phyloP scores from a whole-genome alignment of 2,329 filamentous ascomycete genomes.

The Blumeriella jaapii region DNA sequence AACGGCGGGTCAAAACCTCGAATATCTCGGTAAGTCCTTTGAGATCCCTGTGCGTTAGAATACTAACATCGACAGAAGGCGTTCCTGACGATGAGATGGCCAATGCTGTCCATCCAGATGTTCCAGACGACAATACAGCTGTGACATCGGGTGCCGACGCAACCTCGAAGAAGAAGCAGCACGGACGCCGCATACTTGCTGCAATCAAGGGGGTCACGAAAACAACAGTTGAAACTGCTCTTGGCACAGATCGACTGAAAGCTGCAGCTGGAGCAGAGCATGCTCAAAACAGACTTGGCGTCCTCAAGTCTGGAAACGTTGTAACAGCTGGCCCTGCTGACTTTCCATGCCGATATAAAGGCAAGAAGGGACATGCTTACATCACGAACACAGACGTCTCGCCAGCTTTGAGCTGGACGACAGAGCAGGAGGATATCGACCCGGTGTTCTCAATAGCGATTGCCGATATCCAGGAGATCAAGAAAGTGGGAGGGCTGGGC shows the following conservation, averaged over 20 bases:
- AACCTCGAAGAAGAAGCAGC: constrained; percentile 20
- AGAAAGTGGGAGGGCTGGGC: constrained; percentile 69
- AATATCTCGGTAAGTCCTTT: constrained; percentile 37
- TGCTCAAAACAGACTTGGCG: constrained; percentile 61
- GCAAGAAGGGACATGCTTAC: constrained; percentile 61
- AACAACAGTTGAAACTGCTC: constrained; percentile 58
- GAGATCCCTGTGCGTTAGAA: constrained; percentile 16
- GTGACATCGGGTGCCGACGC: constrained; percentile 12
- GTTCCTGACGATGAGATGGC: constrained; percentile 23
- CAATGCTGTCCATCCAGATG: constrained; percentile 28
- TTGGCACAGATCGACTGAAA: constrained; percentile 55
- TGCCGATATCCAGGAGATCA: constrained; percentile 58
- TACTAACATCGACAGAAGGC: constrained; percentile 18
- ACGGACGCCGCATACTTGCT: constrained; percentile 32
- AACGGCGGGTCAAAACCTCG: constrained; percentile 40
- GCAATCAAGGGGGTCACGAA: constrained; percentile 53
- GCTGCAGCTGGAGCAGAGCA: constrained; percentile 48
- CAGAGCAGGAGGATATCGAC: constrained; percentile 38
- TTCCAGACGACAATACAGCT: constrained; percentile 32
- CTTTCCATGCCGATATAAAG: constrained; percentile 62
- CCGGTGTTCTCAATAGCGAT: constrained; percentile 61
- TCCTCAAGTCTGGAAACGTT: constrained; percentile 38
- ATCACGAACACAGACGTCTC: constrained; percentile 56
- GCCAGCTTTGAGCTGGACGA: constrained; percentile 44
- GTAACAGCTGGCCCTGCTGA: constrained; percentile 55